Conservation (phyloP, 805 yeast genomes). For the Priceomyces melissophilus region DNA sequence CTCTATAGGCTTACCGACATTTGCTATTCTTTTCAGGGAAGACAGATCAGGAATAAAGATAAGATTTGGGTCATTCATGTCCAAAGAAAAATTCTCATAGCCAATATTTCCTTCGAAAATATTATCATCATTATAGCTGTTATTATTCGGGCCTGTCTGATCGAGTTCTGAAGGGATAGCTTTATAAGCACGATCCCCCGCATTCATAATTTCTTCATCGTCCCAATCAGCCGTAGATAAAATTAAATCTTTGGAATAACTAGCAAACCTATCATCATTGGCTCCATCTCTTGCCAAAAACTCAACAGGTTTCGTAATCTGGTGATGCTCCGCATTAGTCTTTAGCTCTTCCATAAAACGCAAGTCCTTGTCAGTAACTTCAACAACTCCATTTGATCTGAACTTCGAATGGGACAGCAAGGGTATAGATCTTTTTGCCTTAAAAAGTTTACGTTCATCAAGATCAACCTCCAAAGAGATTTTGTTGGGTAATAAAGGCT, state of each 20-base stretch:
- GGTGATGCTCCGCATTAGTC: constrained; percentile 12
- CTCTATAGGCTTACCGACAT: constrained; percentile 51
- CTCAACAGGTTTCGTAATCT: constrained; percentile 22
- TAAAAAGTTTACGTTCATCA: constrained; percentile 57
- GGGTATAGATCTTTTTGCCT: constrained; percentile 16
- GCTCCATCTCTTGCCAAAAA: constrained; percentile 31
- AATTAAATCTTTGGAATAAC: constrained; percentile 52
- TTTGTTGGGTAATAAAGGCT: constrained; percentile 58
- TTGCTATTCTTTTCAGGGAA: constrained; percentile 25
- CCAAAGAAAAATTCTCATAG: constrained; percentile 49
- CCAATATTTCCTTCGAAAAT: constrained; percentile 67
- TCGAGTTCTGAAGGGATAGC: constrained; percentile 11
- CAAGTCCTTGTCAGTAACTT: constrained; percentile 30
- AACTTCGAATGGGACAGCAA: constrained; percentile 3
- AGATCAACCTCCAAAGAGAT: constrained; percentile 57
- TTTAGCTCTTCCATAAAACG: constrained; percentile 27
- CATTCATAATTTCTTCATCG: constrained; percentile 58
- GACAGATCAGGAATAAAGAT: constrained; percentile 53
- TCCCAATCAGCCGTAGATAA: constrained; percentile 80
- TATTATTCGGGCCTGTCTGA: constrained; percentile 11
- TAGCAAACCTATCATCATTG: constrained; percentile 35
- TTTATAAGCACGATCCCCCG: constrained; percentile 29
- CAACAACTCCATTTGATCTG: constrained; percentile 7
- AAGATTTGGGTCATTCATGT: constrained; percentile 84
- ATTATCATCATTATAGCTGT: constrained; percentile 59